phyloP scores from a whole-genome alignment of 352 stramenopile species.

The Halophytophthora batemanensis region DNA sequence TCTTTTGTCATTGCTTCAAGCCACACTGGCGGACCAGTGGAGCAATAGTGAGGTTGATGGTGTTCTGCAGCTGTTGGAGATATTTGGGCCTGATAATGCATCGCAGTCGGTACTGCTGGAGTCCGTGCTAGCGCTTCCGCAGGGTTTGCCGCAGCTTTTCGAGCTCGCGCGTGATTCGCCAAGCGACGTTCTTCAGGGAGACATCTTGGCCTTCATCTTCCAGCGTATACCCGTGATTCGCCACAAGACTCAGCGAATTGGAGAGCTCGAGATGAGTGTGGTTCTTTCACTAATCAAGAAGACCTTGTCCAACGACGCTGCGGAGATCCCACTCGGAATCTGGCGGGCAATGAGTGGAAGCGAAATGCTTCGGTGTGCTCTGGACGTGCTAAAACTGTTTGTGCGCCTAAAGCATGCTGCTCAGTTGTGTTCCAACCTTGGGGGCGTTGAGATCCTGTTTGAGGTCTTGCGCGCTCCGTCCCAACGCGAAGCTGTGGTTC shows the following conservation, averaged over 20 bases:
- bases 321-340: constrained; percentile 1
- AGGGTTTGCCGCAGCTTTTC: constrained; percentile 21
- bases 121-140: constrained; percentile 16
- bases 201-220: constrained; percentile 23
- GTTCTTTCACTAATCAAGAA: constrained; percentile 20
- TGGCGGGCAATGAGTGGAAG: constrained; percentile 6
- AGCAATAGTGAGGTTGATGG: constrained; percentile 13
- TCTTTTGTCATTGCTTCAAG: constrained; percentile 13
- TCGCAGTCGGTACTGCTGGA: constrained; percentile 16
- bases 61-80: constrained; percentile 11
- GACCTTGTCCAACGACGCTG: constrained; percentile 12
- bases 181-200: constrained; percentile 2
- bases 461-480: constrained; percentile 29
- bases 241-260: constrained; percentile 26
- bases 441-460: constrained; percentile 27
- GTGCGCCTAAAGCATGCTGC: constrained; percentile 28
- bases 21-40: constrained; percentile 5
- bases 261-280: constrained; percentile 14
- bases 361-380: constrained; percentile 16
- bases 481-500: constrained; percentile 20
- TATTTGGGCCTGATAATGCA: constrained; percentile 17
- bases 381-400: constrained; percentile 30
- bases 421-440: constrained; percentile 15
- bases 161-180: constrained; percentile 10
- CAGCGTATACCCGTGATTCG: constrained; percentile 21